Base-by-base conservation (phyloP, 345 rosid species). In the Salix udensis region DNA sequence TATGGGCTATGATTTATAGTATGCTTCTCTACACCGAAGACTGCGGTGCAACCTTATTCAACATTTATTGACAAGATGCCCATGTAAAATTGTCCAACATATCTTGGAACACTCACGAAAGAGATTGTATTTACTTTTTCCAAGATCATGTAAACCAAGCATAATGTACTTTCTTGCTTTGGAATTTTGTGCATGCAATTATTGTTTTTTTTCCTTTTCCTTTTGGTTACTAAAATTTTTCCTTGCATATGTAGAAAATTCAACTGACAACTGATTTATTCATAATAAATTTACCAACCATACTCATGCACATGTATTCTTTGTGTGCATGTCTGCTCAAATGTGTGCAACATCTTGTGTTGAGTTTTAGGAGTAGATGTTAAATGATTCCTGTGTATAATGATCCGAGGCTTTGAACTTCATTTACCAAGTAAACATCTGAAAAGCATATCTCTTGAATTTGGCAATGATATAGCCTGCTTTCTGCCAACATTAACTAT, bases 21-120 rank as follows among this genome's bases (percentile, higher is more conserved):
- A 70, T 58, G 60, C 58, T 72, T 71, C 65, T 65, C 65, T 18
- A 67, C 44, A 53, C 55, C 50, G 18, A 50, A 9, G 16, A 65
- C 28, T 46, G 31, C 19, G 5, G 11, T 40, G 28, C 21, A 21
- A 78, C 50, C 37, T 15, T 55, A 39, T 31, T 31, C 36, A 23
- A n/a, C 67, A 67, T 67, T 30, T 67, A 31, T 78, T 78, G 30
- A 36, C 62, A 55, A 31, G 34, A 40, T 30, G 14, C 68, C 50
- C 28, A 5, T 36, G 65, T n/a, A 46, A 48, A 4, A 28, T 34
- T 36, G 37, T 34, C 30, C n/a, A 7, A 55, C 14, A 9, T 23
- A 5, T 24, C 23, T 50, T 65, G 46, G 69, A 48, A 4, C 13
- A 16, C 68, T 72, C 18, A 28, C 28, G 8, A 7, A 74, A 3